These are phyloP conservation scores for Neonectria punicea DNA, from an alignment of 2,329 filamentous ascomycete genomes.

Conservation along the genomic window DNA sequence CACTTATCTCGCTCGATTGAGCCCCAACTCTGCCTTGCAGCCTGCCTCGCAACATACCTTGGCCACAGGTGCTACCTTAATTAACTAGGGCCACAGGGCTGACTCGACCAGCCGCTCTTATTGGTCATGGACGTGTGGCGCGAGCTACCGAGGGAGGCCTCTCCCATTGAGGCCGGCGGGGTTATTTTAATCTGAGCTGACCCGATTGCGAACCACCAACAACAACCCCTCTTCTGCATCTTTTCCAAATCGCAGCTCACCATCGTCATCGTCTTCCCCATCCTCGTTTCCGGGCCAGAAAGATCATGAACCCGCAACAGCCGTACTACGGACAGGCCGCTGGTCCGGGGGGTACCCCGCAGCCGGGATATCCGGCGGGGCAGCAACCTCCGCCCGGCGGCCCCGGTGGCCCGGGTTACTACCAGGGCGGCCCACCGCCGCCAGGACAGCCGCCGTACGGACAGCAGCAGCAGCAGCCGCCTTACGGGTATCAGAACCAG, in stretches of 20 bases:
- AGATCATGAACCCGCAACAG: conserved; percentile 30
- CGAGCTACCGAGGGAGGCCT: neutral
- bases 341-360: conserved; percentile 16
- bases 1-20: neutral
- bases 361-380: conserved; percentile 25
- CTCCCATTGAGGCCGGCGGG: neutral
- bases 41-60: neutral
- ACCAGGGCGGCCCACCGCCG: conserved; percentile 21
- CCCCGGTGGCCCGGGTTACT: conserved; percentile 17
- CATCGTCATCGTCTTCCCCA: neutral
- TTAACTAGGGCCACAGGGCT: neutral
- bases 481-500: conserved; percentile 16
- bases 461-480: conserved; percentile 21
- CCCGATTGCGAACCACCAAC: neutral
- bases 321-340: conserved; percentile 35
- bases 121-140: neutral
- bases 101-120: neutral
- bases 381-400: conserved; percentile 11
- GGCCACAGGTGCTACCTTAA: neutral
- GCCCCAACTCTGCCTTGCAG: neutral
- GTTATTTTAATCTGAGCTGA: neutral
- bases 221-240: neutral
- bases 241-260: neutral
- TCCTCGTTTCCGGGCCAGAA: neutral
- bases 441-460: conserved; percentile 25